Percentiles rank a stretch among this genome's conserved stretches.
Evolutionary conservation across 345 rosid genomes (phyloP).

Genomic region (Eucalyptus curtisii): DNA sequence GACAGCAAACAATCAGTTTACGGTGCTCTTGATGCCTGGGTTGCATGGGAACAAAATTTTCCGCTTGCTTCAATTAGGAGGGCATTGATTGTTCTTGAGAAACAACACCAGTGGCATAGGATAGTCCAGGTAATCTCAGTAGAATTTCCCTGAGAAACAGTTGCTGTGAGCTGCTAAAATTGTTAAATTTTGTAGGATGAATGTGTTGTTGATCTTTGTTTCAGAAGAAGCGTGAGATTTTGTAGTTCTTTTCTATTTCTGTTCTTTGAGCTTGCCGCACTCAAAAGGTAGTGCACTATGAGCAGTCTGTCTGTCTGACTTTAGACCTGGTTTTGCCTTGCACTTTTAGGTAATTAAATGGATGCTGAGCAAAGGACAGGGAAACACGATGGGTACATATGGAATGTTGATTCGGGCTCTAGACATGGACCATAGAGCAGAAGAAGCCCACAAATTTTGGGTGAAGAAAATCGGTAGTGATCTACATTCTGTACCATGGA

Average conservation of each 20-base stretch:
- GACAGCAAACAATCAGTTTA: slow-evolving; percentile 80
- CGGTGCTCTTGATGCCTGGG: slow-evolving; percentile 93
- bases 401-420: slow-evolving; percentile 65
- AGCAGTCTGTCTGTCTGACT: background rate
- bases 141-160: background rate
- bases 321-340: background rate
- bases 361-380: slow-evolving; percentile 98
- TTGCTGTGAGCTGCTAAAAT: background rate
- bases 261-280: background rate
- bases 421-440: slow-evolving; percentile 83
- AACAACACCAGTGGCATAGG: slow-evolving; percentile 84
- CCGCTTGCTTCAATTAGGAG: slow-evolving; percentile 68
- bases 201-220: background rate
- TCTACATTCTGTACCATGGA: slow-evolving; percentile 94
- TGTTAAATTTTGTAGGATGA: background rate
- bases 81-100: slow-evolving; percentile 62
- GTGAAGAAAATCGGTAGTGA: slow-evolving; percentile 53
- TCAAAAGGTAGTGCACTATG: background rate
- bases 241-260: background rate
- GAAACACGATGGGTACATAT: slow-evolving; percentile 78
- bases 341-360: slow-evolving; percentile 74
- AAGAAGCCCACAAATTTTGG: slow-evolving; percentile 89
- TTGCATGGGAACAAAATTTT: slow-evolving; percentile 87
- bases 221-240: background rate
- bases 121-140: slow-evolving; percentile 51